Conservation (phyloP, 164 flowering plant species). For the Vitis amurensis region DNA sequence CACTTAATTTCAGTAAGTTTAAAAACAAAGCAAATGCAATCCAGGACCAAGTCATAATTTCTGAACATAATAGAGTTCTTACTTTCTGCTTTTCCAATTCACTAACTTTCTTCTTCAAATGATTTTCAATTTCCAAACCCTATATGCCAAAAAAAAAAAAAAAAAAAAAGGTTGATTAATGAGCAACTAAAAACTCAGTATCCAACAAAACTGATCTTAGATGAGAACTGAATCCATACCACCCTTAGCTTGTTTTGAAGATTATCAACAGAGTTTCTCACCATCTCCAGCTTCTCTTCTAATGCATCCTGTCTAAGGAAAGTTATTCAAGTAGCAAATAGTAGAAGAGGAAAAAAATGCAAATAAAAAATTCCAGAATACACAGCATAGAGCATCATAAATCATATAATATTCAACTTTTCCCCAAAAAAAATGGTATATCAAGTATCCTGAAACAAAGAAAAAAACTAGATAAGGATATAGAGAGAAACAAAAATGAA, state of each 20-base stretch:
- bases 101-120: constrained; percentile 59
- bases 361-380: background rate
- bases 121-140: constrained; percentile 92
- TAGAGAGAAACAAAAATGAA: background rate
- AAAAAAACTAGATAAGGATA: background rate
- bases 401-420: background rate
- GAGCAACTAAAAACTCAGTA: too few species aligned
- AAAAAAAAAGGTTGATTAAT: too few species aligned
- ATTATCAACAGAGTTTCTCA: constrained; percentile 50
- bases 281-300: constrained; percentile 60
- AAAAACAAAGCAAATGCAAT: background rate
- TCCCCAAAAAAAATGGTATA: background rate
- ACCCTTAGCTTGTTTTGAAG: constrained; percentile 67
- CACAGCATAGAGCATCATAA: background rate
- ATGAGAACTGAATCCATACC: constrained; percentile 37
- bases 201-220: too few species aligned
- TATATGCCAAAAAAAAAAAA: constrained; percentile 15
- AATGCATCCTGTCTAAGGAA: constrained; percentile 70
- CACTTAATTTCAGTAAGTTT: too few species aligned
- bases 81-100: constrained; percentile 71
- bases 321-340: constrained; percentile 31
- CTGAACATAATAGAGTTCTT: constrained; percentile 18
- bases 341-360: background rate
- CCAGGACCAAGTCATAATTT: background rate
- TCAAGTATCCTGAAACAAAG: background rate